phyloP scores from a whole-genome alignment of 345 rosid genomes.

The Capsella bursapastoris region DNA sequence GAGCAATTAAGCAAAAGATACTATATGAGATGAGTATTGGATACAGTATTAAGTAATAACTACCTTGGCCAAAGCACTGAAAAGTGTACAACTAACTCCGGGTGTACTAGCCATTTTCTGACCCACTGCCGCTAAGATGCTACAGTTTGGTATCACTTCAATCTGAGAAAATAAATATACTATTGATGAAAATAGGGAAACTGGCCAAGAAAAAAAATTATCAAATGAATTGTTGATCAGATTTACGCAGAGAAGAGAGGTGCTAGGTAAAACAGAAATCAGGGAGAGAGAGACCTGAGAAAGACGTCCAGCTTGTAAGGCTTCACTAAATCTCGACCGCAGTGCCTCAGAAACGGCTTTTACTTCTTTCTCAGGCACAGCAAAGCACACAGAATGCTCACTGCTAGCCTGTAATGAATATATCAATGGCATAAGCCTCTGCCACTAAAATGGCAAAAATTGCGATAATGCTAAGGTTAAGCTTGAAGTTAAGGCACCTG shows the following conservation, averaged over 20 bases:
- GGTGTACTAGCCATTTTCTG: slow-evolving; percentile 99
- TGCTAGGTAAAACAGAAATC: slow-evolving; percentile 16
- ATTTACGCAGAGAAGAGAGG: background rate
- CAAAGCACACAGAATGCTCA: slow-evolving; percentile 99
- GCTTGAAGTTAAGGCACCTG: slow-evolving; percentile 54
- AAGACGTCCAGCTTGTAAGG: slow-evolving; percentile 93
- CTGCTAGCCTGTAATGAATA: slow-evolving; percentile 78
- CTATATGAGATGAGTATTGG: slow-evolving; percentile 3
- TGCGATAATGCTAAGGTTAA: slow-evolving; percentile 3
- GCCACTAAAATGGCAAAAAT: slow-evolving; percentile 7
- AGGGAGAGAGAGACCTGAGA: slow-evolving; percentile 69
- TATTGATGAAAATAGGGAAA: slow-evolving; percentile 31
- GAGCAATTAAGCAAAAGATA: background rate
- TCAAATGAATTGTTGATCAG: background rate
- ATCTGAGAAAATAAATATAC: slow-evolving; percentile 53
- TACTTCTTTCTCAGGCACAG: slow-evolving; percentile 98
- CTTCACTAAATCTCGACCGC: slow-evolving; percentile 79
- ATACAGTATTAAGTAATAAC: slow-evolving; percentile 20
- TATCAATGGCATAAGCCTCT: slow-evolving; percentile 39
- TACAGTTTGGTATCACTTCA: slow-evolving; percentile 80
- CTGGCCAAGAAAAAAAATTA: background rate
- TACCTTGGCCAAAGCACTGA: slow-evolving; percentile 96
- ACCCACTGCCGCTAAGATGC: slow-evolving; percentile 96
- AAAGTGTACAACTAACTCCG: slow-evolving; percentile 97
- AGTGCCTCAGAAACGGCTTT: slow-evolving; percentile 88